A percentile compares a stretch with the other conserved stretches of the same genome.
Conservation (phyloP, 2,329 filamentous ascomycete species). For the Diaporthe eres region DNA sequence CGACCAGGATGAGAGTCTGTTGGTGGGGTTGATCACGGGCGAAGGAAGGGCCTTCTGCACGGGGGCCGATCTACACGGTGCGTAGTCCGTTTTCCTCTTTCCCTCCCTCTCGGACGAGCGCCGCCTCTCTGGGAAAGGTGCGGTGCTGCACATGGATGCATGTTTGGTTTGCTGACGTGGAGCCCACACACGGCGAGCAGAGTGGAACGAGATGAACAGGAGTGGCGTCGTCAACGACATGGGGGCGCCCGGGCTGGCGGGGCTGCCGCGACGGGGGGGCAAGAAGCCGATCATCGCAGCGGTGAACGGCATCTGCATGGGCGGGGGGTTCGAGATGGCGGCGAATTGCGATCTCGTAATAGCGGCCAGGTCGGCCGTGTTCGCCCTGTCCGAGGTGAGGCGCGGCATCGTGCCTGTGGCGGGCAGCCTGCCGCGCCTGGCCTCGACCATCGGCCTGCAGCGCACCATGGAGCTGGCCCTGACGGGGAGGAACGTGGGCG, state of each 20-base stretch:
- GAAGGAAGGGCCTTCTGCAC: slow-evolving; percentile 74
- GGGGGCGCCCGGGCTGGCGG: slow-evolving; percentile 70
- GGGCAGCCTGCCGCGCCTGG: slow-evolving; percentile 77
- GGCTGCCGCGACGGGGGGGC: slow-evolving; percentile 73
- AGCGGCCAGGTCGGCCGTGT: slow-evolving; percentile 69
- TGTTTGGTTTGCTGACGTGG: slow-evolving; percentile 6
- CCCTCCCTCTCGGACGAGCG: not conserved
- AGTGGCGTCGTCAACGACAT: slow-evolving; percentile 48
- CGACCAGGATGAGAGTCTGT: slow-evolving; percentile 69
- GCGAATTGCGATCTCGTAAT: slow-evolving; percentile 79
- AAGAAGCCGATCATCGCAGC: slow-evolving; percentile 83
- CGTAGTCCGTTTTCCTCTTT: not conserved
- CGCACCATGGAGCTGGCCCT: slow-evolving; percentile 82
- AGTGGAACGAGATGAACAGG: slow-evolving; percentile 67
- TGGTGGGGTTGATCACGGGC: slow-evolving; percentile 74
- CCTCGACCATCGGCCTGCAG: slow-evolving; percentile 76
- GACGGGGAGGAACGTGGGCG: slow-evolving; percentile 71
- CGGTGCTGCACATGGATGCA: not conserved
- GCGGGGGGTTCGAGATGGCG: slow-evolving; percentile 81
- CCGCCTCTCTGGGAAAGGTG: not conserved
- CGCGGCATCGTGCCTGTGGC: slow-evolving; percentile 80
- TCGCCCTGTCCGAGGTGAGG: slow-evolving; percentile 78
- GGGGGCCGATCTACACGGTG: slow-evolving; percentile 71
- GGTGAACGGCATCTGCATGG: slow-evolving; percentile 80
- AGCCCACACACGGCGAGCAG: slow-evolving; percentile 46